phyloP scores from a whole-genome alignment of 768 basidiomycete species.

The Cubamyces sp. region DNA sequence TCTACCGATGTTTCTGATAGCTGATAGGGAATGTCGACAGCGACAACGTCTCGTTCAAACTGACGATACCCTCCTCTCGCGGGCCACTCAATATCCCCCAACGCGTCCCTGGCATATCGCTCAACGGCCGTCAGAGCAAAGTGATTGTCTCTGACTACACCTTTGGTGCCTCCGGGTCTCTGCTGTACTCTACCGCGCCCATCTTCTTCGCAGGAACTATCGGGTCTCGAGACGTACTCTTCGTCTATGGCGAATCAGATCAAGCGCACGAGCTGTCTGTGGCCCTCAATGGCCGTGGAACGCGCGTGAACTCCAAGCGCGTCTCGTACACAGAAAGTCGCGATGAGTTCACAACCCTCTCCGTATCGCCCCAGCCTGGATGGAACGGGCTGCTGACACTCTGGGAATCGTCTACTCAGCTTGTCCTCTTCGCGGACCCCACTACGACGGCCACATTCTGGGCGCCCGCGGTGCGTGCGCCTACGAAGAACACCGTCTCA shows the following conservation, averaged over 20 bases:
- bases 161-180: slow-evolving; percentile 57
- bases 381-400: slow-evolving; percentile 61
- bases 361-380: slow-evolving; percentile 52
- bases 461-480: slow-evolving; percentile 59
- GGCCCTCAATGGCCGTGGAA: slow-evolving; percentile 23
- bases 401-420: slow-evolving; percentile 67
- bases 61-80: slow-evolving; percentile 60
- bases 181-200: slow-evolving; percentile 74
- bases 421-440: slow-evolving; percentile 71
- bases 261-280: slow-evolving; percentile 43
- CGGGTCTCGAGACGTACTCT: slow-evolving; percentile 44
- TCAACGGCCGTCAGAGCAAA: slow-evolving; percentile 75
- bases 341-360: slow-evolving; percentile 47
- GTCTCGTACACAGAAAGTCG: slow-evolving; percentile 34
- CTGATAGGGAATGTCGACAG: slow-evolving; percentile 33
- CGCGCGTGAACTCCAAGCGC: slow-evolving; percentile 20
- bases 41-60: slow-evolving; percentile 54
- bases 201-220: slow-evolving; percentile 66
- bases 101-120: slow-evolving; percentile 55
- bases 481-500: slow-evolving; percentile 39
- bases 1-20: neutral
- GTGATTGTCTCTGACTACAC: slow-evolving; percentile 72
- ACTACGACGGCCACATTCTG: slow-evolving; percentile 74
- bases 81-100: slow-evolving; percentile 61
- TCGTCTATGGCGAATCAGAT: slow-evolving; percentile 42